Conservation (phyloP, 2,329 filamentous ascomycete species). For the Diplocarpon rosae region DNA sequence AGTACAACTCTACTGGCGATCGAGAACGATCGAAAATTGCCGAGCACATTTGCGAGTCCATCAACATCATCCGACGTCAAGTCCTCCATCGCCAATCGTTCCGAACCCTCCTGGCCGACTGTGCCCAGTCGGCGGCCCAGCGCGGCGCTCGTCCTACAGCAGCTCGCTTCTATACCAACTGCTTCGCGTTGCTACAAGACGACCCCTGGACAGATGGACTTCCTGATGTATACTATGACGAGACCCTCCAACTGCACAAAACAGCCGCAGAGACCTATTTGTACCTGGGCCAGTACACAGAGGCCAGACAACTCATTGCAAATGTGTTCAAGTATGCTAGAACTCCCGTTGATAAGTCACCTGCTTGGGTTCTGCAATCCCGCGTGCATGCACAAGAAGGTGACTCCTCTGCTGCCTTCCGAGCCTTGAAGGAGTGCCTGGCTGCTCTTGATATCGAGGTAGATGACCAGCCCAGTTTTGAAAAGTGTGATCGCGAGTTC, state of each 20-base stretch:
- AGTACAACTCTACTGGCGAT: conserved; percentile 52
- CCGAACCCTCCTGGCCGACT: conserved; percentile 61
- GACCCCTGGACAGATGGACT: conserved; percentile 62
- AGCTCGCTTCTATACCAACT: conserved; percentile 68
- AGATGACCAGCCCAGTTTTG: conserved; percentile 54
- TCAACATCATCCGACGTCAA: conserved; percentile 60
- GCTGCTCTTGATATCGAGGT: conserved; percentile 56
- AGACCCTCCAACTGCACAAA: conserved; percentile 71
- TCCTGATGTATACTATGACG: conserved; percentile 71
- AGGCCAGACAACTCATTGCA: conserved; percentile 57
- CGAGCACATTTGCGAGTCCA: conserved; percentile 68
- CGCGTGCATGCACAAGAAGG: conserved; percentile 67
- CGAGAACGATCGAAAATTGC: conserved; percentile 61
- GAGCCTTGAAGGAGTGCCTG: conserved; percentile 60
- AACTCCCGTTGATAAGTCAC: conserved; percentile 67
- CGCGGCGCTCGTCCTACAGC: conserved; percentile 75
- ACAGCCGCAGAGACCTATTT: conserved; percentile 74
- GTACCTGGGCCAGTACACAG: conserved; percentile 60
- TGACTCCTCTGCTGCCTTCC: conserved; percentile 57
- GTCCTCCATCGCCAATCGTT: conserved; percentile 53
- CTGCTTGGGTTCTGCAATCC: conserved; percentile 73
- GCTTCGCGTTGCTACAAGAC: conserved; percentile 67
- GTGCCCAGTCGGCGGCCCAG: conserved; percentile 67
- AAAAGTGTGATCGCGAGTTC: conserved; percentile 70
- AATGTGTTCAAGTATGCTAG: conserved; percentile 61